Percentiles rank a stretch among this genome's conserved stretches.
Conservation (phyloP, 1,139 yeast species). For the Sugiyamaella japonica region DNA sequence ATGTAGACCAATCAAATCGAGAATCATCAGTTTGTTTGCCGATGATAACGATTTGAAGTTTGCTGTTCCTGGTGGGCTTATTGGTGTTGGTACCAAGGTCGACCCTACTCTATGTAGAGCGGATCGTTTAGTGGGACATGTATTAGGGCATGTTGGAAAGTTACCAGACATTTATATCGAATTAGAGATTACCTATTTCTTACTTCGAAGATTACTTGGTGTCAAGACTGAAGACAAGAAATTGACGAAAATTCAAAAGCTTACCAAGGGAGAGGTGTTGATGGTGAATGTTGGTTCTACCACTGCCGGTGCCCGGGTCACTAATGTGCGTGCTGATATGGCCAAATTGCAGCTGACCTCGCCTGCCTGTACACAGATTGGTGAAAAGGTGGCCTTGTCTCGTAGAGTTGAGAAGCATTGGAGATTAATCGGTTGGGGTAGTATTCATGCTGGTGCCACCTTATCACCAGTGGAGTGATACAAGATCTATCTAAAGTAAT, state of each 20-base stretch:
- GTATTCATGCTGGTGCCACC: slow-evolving; percentile 83
- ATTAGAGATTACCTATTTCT: slow-evolving; percentile 94
- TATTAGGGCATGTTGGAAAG: slow-evolving; percentile 95
- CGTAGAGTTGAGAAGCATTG: slow-evolving; percentile 99
- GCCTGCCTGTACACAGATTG: slow-evolving; percentile 98
- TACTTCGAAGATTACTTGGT: slow-evolving; percentile 94
- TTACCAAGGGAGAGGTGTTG: slow-evolving; percentile 91
- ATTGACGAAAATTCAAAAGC: slow-evolving; percentile 94
- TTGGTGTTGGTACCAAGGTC: slow-evolving; percentile 99
- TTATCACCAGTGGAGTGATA: slow-evolving; percentile 32
- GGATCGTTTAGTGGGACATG: slow-evolving; percentile 98
- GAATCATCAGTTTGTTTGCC: slow-evolving; percentile 91
- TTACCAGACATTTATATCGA: slow-evolving; percentile 96
- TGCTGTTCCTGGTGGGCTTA: slow-evolving; percentile 99
- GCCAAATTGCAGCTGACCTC: slow-evolving; percentile 95
- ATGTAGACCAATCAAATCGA: slow-evolving; percentile 94
- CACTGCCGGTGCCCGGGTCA: slow-evolving; percentile 98
- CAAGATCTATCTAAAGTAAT: background rate
- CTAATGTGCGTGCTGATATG: slow-evolving; percentile 98
- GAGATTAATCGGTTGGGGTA: slow-evolving; percentile 99
- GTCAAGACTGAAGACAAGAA: slow-evolving; percentile 98
- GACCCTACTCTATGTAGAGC: slow-evolving; percentile 99
- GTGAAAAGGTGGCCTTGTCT: slow-evolving; percentile 97
- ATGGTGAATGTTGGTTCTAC: slow-evolving; percentile 99
- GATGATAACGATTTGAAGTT: slow-evolving; percentile 97